Conservation (phyloP, 495 filamentous ascomycete species). For the Tirmania nivea region DNA sequence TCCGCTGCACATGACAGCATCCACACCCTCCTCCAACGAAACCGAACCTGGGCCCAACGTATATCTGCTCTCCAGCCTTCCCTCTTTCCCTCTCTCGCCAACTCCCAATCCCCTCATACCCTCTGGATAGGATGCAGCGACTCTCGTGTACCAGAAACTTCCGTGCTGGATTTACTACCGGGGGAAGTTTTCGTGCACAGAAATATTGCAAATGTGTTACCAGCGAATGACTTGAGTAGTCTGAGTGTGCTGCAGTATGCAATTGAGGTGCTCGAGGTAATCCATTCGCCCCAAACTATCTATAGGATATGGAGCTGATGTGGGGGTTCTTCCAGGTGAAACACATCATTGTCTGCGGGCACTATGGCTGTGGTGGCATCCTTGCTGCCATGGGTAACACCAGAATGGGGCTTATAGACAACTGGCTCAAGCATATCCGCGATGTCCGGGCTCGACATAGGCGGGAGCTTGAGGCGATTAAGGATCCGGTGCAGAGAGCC, state of each 20-base stretch:
- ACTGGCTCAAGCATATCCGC: slow-evolving; percentile 39
- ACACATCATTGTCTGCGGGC: slow-evolving; percentile 43
- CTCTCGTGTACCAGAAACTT: slow-evolving; percentile 39
- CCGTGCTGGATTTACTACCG: slow-evolving; percentile 35
- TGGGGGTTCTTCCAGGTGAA: slow-evolving; percentile 19
- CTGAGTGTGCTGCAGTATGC: slow-evolving; percentile 44
- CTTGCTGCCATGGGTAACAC: slow-evolving; percentile 37
- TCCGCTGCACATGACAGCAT: slow-evolving; percentile 4
- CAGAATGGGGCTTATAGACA: slow-evolving; percentile 36
- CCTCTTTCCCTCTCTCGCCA: too few relatives aligned
- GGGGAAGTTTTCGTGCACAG: slow-evolving; percentile 41
- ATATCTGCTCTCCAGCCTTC: too few relatives aligned
- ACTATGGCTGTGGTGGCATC: slow-evolving; percentile 43
- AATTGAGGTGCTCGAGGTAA: slow-evolving; percentile 32
- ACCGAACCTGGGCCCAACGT: slow-evolving; percentile 10
- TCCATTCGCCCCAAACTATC: not conserved
- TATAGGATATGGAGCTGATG: too few relatives aligned
- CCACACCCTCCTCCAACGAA: slow-evolving; percentile 33
- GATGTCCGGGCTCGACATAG: slow-evolving; percentile 38
- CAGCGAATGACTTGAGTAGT: slow-evolving; percentile 35
- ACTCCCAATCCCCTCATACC: slow-evolving; percentile 13
- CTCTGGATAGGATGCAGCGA: slow-evolving; percentile 47
- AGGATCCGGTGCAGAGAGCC: slow-evolving; percentile 25
- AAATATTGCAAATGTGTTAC: slow-evolving; percentile 42
- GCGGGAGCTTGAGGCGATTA: slow-evolving; percentile 31